Evolutionary conservation across 371 early-diverging fungal species (phyloP).

Genomic region (Actinomortierella wolfii): DNA sequence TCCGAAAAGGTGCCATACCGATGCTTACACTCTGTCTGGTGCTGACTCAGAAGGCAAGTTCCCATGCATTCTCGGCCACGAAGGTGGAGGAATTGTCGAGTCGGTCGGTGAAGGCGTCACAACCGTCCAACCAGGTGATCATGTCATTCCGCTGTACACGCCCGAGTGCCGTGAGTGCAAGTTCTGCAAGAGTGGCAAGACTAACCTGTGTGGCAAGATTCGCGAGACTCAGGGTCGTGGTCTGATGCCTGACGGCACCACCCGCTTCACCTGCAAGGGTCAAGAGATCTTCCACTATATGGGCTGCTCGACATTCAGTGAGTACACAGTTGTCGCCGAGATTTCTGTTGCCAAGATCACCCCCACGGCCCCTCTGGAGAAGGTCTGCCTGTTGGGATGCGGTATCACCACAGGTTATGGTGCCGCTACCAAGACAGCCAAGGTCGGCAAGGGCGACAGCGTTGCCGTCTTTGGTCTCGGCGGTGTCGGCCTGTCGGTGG

Average conservation of each 20-base stretch:
- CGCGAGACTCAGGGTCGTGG: slow-evolving; percentile 92
- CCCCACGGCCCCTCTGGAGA: slow-evolving; percentile 79
- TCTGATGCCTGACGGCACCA: slow-evolving; percentile 93
- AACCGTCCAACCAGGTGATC: slow-evolving; percentile 87
- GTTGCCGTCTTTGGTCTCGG: slow-evolving; percentile 96
- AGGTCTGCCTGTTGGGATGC: slow-evolving; percentile 91
- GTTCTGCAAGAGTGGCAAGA: slow-evolving; percentile 94
- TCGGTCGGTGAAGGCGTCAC: slow-evolving; percentile 97
- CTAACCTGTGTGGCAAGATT: slow-evolving; percentile 93
- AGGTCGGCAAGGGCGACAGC: slow-evolving; percentile 76
- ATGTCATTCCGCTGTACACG: slow-evolving; percentile 95
- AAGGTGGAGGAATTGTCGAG: slow-evolving; percentile 96
- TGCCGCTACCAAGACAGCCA: slow-evolving; percentile 92
- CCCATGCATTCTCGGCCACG: slow-evolving; percentile 95
- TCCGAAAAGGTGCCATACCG: slow-evolving; percentile 81
- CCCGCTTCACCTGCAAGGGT: slow-evolving; percentile 93
- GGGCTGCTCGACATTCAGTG: slow-evolving; percentile 95
- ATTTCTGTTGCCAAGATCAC: slow-evolving; percentile 92
- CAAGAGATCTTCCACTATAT: slow-evolving; percentile 91
- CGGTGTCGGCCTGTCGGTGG: slow-evolving; percentile 90
- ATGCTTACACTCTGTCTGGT: slow-evolving; percentile 93
- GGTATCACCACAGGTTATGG: slow-evolving; percentile 97
- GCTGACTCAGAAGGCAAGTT: slow-evolving; percentile 88
- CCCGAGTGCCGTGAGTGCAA: slow-evolving; percentile 94
- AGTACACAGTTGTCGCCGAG: slow-evolving; percentile 94